Conservation (phyloP, 2,329 filamentous ascomycete genomes). For the Fusarium tricinctum region DNA sequence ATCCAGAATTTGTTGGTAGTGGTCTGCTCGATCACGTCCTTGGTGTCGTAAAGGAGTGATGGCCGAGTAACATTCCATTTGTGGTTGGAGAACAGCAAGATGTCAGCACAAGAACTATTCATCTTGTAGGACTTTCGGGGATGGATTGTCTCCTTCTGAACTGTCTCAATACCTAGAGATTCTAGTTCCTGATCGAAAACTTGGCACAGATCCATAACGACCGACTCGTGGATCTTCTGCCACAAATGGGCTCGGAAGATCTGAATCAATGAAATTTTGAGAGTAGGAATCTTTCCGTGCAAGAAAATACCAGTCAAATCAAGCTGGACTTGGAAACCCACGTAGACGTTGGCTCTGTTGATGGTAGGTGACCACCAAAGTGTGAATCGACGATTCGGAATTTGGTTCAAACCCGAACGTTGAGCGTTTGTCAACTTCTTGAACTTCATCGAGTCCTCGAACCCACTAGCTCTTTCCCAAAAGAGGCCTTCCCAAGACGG, state of each 20-base stretch:
- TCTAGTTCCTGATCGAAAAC: slow-evolving; percentile 98
- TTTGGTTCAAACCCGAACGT: slow-evolving; percentile 95
- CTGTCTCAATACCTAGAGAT: slow-evolving; percentile 94
- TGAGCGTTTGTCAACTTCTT: slow-evolving; percentile 99
- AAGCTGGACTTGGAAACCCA: slow-evolving; percentile 98
- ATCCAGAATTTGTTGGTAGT: slow-evolving; percentile 99
- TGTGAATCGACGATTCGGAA: slow-evolving; percentile 98
- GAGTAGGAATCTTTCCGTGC: slow-evolving; percentile 97
- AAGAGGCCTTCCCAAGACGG: slow-evolving; percentile 97
- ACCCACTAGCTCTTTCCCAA: slow-evolving; percentile 76
- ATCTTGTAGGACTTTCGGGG: slow-evolving; percentile 99
- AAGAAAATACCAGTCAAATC: slow-evolving; percentile 99
- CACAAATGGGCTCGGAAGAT: slow-evolving; percentile 99
- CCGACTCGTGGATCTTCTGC: slow-evolving; percentile 99
- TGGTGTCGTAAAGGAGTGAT: slow-evolving; percentile 94
- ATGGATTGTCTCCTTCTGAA: slow-evolving; percentile 99
- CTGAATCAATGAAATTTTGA: slow-evolving; percentile 98
- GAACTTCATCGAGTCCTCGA: slow-evolving; percentile 82
- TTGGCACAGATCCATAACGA: slow-evolving; percentile 98
- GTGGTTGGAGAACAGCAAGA: slow-evolving; percentile 95
- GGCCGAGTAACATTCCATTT: slow-evolving; percentile 99
- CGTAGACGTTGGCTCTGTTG: slow-evolving; percentile 96
- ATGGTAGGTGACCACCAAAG: slow-evolving; percentile 97
- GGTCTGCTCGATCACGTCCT: slow-evolving; percentile 92
- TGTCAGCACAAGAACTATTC: slow-evolving; percentile 99